Conservation (phyloP, 495 filamentous ascomycete species). For the Trichodelitschia bisporula region DNA sequence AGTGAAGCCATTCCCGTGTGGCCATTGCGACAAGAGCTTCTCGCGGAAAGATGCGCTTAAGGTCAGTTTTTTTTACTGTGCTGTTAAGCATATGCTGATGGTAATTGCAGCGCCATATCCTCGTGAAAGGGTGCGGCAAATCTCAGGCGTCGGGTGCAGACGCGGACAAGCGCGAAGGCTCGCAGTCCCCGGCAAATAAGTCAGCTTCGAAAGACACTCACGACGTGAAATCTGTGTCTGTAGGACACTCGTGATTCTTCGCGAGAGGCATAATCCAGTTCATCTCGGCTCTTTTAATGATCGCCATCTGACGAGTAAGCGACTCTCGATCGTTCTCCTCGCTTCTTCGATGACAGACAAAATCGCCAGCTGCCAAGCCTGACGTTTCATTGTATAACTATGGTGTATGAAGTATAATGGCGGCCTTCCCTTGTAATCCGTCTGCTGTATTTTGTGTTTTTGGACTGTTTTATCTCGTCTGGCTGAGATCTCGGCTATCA, state of each 20-base stretch:
- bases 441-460: too few relatives aligned
- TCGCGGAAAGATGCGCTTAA: conserved; percentile 92
- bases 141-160: conserved; percentile 10
- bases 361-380: too few relatives aligned
- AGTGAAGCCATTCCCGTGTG: conserved; percentile 87
- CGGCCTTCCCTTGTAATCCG: too few relatives aligned
- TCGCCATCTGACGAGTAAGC: too few relatives aligned
- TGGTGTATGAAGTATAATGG: too few relatives aligned
- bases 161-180: conserved; percentile 13
- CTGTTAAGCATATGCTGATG: conserved; percentile 1
- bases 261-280: conserved; percentile 5
- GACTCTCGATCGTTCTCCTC: too few relatives aligned
- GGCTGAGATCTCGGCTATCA: too few relatives aligned
- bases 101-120: conserved; percentile 48
- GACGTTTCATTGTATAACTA: too few relatives aligned
- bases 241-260: conserved; percentile 16
- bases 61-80: conserved; percentile 25
- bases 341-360: too few relatives aligned
- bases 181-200: conserved; percentile 14
- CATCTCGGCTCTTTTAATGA: too few relatives aligned
- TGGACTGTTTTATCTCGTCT: too few relatives aligned
- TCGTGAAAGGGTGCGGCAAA: conserved; percentile 81
- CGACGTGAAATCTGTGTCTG: neutral
- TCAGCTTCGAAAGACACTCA: too few relatives aligned
- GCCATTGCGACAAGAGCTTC: conserved; percentile 87